Base-by-base conservation (phyloP, 306 rosid genomes). In the Quercus berberidifolia region DNA sequence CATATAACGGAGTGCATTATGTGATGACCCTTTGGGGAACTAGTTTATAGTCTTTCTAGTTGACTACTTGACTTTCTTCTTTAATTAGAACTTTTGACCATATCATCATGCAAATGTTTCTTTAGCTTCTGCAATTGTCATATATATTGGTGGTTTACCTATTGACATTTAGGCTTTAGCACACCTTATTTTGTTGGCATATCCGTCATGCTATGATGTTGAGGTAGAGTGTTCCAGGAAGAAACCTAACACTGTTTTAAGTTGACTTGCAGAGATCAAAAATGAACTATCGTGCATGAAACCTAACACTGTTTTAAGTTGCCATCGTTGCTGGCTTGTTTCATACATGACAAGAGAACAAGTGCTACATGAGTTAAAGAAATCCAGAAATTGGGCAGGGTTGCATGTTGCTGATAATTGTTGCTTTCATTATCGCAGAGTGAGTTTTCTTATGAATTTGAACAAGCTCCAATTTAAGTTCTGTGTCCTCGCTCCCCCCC, bases 201-300 rank as follows among this genome's bases (percentile, higher is more conserved):
- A 33, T 67, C 51, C 0, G 10, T 46, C 72, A 33, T 67, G 1
- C 17, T 35, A 67, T 60, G 35, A 30, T 55, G 12, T 33, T 14
- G 71, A 57, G 14, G 20, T 23, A 71, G 78, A 73, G 15, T 78
- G 55, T 80, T 31, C 26, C n/a, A 67, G 18, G 49, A 77, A 76
- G 69, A 28, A 60, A n/a, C 2, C 69, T 33, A 71, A 15, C 10
- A 69, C 64, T 81, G 31, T 43, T 70, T 51, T 69, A 59, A 67
- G 67, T 78, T 77, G 38, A 13, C n/a, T 76, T 79, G 60, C 87
- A 95, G 99, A 90, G 89, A 78, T 91, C 93, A 63, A 95, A 92
- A 88, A 95, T 92, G 98, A 95, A 95, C 82, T 91, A 92, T 77
- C 96, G 98, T 78, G 99, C 98, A 80, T 95, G 98, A 97, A 92